Percentiles rank a stretch among this genome's conserved stretches.
These are phyloP conservation scores for Exophiala mesophila DNA, from an alignment of 2,329 filamentous ascomycete species.

Conservation along the genomic window DNA sequence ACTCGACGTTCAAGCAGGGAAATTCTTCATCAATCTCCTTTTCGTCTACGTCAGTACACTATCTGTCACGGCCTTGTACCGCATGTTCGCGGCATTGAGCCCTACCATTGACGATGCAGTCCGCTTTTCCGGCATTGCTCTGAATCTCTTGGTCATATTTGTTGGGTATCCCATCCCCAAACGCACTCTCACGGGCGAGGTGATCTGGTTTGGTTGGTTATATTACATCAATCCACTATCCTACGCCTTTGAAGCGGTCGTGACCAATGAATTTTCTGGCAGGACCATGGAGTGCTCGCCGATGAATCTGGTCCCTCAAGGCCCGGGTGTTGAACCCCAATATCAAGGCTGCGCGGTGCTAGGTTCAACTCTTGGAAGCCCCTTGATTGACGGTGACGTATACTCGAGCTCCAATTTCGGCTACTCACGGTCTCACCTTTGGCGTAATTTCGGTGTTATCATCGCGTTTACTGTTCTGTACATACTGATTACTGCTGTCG, in stretches of 20 bases:
- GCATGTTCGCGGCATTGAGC: slow-evolving; percentile 61
- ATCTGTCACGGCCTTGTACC: slow-evolving; percentile 59
- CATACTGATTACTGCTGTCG: slow-evolving; percentile 64
- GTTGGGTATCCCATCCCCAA: slow-evolving; percentile 66
- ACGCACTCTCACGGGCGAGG: slow-evolving; percentile 51
- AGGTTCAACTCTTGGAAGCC: slow-evolving; percentile 51
- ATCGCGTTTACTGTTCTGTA: slow-evolving; percentile 73
- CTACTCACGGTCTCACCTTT: slow-evolving; percentile 51
- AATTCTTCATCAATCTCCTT: slow-evolving; percentile 63
- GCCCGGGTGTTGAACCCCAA: slow-evolving; percentile 49
- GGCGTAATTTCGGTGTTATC: slow-evolving; percentile 72
- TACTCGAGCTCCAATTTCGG: slow-evolving; percentile 54
- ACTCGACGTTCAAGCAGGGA: slow-evolving; percentile 54
- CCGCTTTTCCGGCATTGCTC: slow-evolving; percentile 56
- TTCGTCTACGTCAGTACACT: slow-evolving; percentile 61
- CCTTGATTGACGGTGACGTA: slow-evolving; percentile 48
- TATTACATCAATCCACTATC: slow-evolving; percentile 51
- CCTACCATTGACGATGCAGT: slow-evolving; percentile 63
- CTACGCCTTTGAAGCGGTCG: slow-evolving; percentile 63
- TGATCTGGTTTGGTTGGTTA: slow-evolving; percentile 64
- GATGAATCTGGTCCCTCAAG: slow-evolving; percentile 56
- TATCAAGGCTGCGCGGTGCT: slow-evolving; percentile 60
- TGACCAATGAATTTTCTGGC: slow-evolving; percentile 61
- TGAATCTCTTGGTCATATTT: slow-evolving; percentile 60
- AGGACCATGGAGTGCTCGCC: slow-evolving; percentile 55